Base-by-base conservation (phyloP, 106 monocot species). In the Hemerocallis citrina region DNA sequence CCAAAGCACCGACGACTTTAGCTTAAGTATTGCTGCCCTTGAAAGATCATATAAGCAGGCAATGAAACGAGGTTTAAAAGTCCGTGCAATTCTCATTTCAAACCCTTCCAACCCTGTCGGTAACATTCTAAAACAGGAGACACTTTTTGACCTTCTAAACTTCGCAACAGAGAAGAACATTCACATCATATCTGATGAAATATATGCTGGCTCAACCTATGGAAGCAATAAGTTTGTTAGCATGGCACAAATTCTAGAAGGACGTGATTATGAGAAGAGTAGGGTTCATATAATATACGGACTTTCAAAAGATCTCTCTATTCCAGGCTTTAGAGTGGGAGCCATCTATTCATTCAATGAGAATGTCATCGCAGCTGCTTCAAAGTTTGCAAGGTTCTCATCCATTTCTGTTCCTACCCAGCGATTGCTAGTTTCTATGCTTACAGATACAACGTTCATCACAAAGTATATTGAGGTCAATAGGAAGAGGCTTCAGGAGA, bases 261-360 rank as follows among this genome's bases (percentile, higher is more conserved):
- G 79, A 40, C 81, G 83, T 52, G 79, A 57, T 43, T 75, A 81
- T 52, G 92, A 99, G 61, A 81, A 64, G 66, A 80, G 65, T 51
- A 81, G 98, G 75, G 92, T 99, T 58, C 98, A 99, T 33, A 80
- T 99, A 38, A 62, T 99, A 55, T 99, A 99, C 61, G 98, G 98
- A 5, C 50, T 99, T 35, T 98, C 98, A 5, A 92, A 92, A 59
- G 98, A 88, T 61, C 85, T 98, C 11, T 80, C 80, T 20, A 63
- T 98, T 52, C 63, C 98, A 30, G 98, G 92, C 11, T 92, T 88
- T 59, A 69, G 98, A 62, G 77, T 98, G 27, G 98, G 98, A 34
- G 85, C 75, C 22, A 88, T 98, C 39, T 91, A 85, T 61, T 92
- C 98, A 9, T 82, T 33, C 52, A 98, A 98, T 57, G 79, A 92